Evolutionary conservation across 257 asterid species (phyloP).

Genomic region (Solanum verrucosum): DNA sequence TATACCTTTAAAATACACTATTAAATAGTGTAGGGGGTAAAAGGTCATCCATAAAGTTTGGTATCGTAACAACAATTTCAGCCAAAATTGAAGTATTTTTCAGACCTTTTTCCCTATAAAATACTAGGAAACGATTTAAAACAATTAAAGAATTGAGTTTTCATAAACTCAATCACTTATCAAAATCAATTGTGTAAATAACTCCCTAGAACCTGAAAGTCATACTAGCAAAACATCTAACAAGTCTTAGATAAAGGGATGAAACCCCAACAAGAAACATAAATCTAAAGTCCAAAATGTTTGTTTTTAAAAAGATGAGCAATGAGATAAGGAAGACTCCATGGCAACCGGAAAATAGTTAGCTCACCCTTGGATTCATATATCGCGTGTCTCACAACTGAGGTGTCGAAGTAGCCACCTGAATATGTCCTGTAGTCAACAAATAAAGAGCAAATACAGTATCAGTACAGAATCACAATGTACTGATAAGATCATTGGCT

Average conservation of each 20-base stretch:
- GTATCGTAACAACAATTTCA: too few species aligned
- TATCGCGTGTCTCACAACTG: neutral
- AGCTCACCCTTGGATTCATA: neutral
- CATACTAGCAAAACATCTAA: neutral
- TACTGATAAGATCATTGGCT: neutral
- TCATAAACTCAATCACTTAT: neutral
- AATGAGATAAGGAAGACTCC: neutral
- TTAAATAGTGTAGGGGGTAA: too few species aligned
- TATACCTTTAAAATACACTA: too few species aligned
- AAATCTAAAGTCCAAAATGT: neutral
- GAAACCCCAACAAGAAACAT: neutral
- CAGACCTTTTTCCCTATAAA: too few species aligned
- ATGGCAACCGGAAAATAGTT: neutral
- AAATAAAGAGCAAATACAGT: neutral
- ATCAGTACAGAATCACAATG: too few species aligned
- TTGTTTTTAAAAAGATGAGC: neutral
- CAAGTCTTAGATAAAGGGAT: neutral
- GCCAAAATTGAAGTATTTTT: too few species aligned
- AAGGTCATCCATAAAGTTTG: too few species aligned
- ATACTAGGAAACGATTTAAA: neutral
- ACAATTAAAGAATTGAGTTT: too few species aligned
- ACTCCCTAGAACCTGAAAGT: neutral
- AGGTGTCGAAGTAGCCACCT: neutral
- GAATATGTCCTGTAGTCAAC: neutral
- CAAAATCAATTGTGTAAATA: neutral